Evolutionary conservation across 495 filamentous ascomycete genomes (phyloP), one percentile per base, ranked within the genome.

Genomic region (Stereocaulon alpinum): DNA sequence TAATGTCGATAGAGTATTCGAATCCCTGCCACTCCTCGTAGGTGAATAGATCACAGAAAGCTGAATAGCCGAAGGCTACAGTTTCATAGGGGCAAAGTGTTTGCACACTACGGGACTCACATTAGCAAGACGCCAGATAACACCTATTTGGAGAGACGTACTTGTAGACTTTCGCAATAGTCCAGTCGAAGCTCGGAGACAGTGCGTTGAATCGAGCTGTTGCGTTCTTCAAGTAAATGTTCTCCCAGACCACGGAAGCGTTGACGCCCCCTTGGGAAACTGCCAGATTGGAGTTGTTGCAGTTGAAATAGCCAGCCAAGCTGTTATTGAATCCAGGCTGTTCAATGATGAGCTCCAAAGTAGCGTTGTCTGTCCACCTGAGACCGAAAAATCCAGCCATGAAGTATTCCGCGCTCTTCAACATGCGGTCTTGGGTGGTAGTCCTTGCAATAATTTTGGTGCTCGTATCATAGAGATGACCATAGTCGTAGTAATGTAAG

Each of bases 401-500:
- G 65, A 79, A 77, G 64, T 79, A 71, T 62, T 80, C 74, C 0
- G 70, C 70, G 53, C 65, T 69, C 52, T 74, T 69, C 14, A 73
- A 59, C 77, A 82, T 79, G 2, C 80, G 72, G 42, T 77, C 74
- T 60, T 80, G 71, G 4, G 81, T 79, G 6, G 81, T 84, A 0
- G 81, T 83, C 22, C 83, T 74, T 17, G 75, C 81, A 53, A 86
- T 76, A 44, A 86, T 79, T 67, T 83, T 84, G 58, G 73, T 78
- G n/a, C 74, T 72, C 4, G 81, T 77, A 50, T 83, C 77, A 55
- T 81, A 84, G 10, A 85, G 73, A 52, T 77, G 75, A 2, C 74
- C 79, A 59, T 86, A 86, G 66, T 83, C 76, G 63, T 83, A 85
- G 53, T 75, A 76, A 61, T 84, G 80, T 7, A 82, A 67, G 1